Base-by-base conservation (phyloP, 1,284 basidiomycete species). In the Mycena sp. region DNA sequence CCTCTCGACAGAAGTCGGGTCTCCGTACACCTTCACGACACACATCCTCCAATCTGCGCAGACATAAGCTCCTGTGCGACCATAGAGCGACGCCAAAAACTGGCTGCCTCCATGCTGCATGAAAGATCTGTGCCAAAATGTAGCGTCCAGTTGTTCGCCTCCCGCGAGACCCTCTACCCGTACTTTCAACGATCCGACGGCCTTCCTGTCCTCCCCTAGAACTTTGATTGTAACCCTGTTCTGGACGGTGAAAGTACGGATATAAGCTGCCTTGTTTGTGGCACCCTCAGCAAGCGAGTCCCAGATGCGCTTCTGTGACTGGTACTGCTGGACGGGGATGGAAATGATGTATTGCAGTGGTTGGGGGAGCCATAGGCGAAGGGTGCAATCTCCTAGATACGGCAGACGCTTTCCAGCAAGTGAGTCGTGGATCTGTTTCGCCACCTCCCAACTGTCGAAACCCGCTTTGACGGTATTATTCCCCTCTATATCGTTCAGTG, bases 131-230 rank as follows among this genome's bases (percentile, higher is more conserved):
- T 87, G 83, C 85, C 86, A 87, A 29, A 72, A 67, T 10, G 75
- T 76, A 1, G 77, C 71, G 43, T 74, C 75, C 4, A 87, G 73
- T 35, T 74, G 80, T 45, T 83, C 80, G 6, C 87, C 86, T n/a
- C 76, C 76, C 3, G 79, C 80, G 25, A 88, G 68, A 51, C 74
- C 81, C 71, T 88, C 86, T 0, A 85, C 83, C 51, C 85, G 75
- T n/a, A 88, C 86, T 71, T 87, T 88, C 59, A 88, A 67, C 5
- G 81, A 77, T 2, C 87, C 87, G 1, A 83, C 78, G 1, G 79
- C 79, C 65, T 83, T 81, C 72, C 83, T 83, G 54, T 82, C 79
- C 14, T 78, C 71, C 0, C 82, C 78, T 48, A 76, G 37, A 58
- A 84, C 67, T 53, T 79, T 59, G 35, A 84, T 73, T 25, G 74